These are phyloP conservation scores for Coemansia sp. DNA, from an alignment of 192 early-diverging fungal species.

Conservation along the genomic window DNA sequence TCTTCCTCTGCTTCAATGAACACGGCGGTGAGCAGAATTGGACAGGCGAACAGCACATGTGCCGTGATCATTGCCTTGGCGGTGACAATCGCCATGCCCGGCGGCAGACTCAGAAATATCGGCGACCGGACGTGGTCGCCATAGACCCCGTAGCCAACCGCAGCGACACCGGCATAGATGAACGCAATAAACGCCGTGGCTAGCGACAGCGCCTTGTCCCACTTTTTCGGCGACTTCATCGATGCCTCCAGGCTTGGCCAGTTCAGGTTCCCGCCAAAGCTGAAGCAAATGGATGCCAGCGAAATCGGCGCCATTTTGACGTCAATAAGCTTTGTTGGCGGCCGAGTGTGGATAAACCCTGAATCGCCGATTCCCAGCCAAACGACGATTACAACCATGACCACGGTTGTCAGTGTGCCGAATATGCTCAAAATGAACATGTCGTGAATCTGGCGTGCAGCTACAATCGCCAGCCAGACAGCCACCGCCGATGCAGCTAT, in stretches of 20 bases:
- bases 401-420: constrained; percentile 69
- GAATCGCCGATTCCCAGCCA: constrained; percentile 35
- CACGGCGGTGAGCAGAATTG: constrained; percentile 72
- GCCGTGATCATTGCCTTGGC: constrained; percentile 71
- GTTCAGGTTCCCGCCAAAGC: constrained; percentile 78
- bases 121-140: constrained; percentile 63
- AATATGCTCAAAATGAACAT: constrained; percentile 70
- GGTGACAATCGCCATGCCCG: constrained; percentile 56
- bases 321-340: constrained; percentile 36
- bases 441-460: constrained; percentile 75
- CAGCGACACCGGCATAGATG: constrained; percentile 70
- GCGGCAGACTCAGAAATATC: constrained; percentile 63
- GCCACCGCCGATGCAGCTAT: constrained; percentile 58
- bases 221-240: constrained; percentile 69
- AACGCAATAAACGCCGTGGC: constrained; percentile 62
- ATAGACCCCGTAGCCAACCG: constrained; percentile 73
- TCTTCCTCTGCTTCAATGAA: constrained; percentile 68
- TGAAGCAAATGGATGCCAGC: constrained; percentile 76
- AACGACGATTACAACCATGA: constrained; percentile 67
- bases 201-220: constrained; percentile 62
- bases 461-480: constrained; percentile 68
- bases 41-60: constrained; percentile 78
- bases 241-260: constrained; percentile 80
- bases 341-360: constrained; percentile 10
- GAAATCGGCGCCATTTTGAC: constrained; percentile 61